phyloP scores from a whole-genome alignment of 805 yeast species.

The Lachancea nothofagi region DNA sequence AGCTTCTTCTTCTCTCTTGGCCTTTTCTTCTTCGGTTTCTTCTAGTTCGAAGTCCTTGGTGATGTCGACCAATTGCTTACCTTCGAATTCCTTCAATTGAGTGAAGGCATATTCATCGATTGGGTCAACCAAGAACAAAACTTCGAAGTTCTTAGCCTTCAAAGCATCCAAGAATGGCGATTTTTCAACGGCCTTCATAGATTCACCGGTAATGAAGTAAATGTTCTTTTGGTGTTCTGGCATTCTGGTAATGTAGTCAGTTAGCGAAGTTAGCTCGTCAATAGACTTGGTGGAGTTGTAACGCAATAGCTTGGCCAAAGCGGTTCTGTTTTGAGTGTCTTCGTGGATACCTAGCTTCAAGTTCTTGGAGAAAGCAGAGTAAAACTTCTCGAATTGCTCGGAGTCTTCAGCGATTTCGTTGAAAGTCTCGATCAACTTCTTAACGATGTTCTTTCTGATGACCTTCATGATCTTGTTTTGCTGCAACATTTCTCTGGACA shows the following conservation, averaged over 20 bases:
- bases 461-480: constrained; percentile 99
- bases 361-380: constrained; percentile 96
- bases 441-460: constrained; percentile 97
- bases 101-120: constrained; percentile 99
- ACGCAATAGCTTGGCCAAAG: constrained; percentile 94
- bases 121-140: constrained; percentile 96
- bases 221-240: constrained; percentile 99
- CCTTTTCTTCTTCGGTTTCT: constrained; percentile 98
- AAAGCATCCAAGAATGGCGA: constrained; percentile 99
- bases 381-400: constrained; percentile 98
- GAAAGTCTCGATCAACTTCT: constrained; percentile 97
- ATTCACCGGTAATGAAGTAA: constrained; percentile 99
- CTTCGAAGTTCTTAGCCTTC: constrained; percentile 98
- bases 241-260: constrained; percentile 99
- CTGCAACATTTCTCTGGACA: constrained; percentile 99
- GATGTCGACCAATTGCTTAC: constrained; percentile 97
- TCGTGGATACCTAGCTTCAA: constrained; percentile 98
- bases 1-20: constrained; percentile 84
- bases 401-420: constrained; percentile 98
- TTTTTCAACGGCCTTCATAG: constrained; percentile 94
- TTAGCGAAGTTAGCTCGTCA: constrained; percentile 89
- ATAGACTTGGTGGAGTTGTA: constrained; percentile 93
- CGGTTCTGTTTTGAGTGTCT: constrained; percentile 94
- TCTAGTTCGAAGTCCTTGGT: constrained; percentile 98
- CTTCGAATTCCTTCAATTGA: constrained; percentile 98